Evolutionary conservation across 768 basidiomycete species (phyloP).

Genomic region (Agrocybe praecox): DNA sequence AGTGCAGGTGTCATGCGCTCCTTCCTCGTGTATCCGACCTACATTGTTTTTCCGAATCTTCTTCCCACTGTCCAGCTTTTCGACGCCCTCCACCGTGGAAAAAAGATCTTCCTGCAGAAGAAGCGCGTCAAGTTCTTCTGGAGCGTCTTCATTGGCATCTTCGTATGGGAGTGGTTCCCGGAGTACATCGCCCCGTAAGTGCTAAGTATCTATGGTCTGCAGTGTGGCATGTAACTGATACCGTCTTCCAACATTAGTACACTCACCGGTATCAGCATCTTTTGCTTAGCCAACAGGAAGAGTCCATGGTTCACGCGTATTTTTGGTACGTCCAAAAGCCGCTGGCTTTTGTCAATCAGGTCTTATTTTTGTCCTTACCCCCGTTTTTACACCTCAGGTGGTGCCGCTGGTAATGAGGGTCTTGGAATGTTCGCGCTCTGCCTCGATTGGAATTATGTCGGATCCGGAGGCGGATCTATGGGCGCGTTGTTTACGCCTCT

Average conservation of each 20-base stretch:
- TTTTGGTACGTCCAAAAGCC: no score
- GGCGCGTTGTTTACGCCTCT: slow-evolving; percentile 40
- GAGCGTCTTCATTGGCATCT: slow-evolving; percentile 54
- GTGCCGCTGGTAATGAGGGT: slow-evolving; percentile 64
- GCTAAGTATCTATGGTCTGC: no score
- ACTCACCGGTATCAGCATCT: slow-evolving; percentile 62
- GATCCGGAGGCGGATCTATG: slow-evolving; percentile 44
- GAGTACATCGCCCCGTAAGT: slow-evolving; percentile 44
- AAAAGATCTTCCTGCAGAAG: slow-evolving; percentile 43
- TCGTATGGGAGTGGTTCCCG: slow-evolving; percentile 60
- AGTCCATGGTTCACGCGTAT: slow-evolving; percentile 52
- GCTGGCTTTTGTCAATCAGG: no score
- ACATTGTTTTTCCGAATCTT: slow-evolving; percentile 44
- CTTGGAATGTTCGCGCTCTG: slow-evolving; percentile 60
- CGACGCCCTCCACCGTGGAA: slow-evolving; percentile 47
- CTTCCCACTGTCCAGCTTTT: slow-evolving; percentile 39
- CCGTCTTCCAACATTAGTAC: no score
- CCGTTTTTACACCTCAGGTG: no score
- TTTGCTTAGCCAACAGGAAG: slow-evolving; percentile 55
- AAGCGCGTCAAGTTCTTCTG: slow-evolving; percentile 64
- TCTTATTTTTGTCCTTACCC: no score
- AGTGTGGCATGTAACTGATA: no score
- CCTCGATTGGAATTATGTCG: slow-evolving; percentile 66
- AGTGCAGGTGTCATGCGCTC: slow-evolving; percentile 43
- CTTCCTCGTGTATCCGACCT: slow-evolving; percentile 56